phyloP scores from a whole-genome alignment of 2,329 filamentous ascomycete genomes.

The Ascochyta viciae-villosae region DNA sequence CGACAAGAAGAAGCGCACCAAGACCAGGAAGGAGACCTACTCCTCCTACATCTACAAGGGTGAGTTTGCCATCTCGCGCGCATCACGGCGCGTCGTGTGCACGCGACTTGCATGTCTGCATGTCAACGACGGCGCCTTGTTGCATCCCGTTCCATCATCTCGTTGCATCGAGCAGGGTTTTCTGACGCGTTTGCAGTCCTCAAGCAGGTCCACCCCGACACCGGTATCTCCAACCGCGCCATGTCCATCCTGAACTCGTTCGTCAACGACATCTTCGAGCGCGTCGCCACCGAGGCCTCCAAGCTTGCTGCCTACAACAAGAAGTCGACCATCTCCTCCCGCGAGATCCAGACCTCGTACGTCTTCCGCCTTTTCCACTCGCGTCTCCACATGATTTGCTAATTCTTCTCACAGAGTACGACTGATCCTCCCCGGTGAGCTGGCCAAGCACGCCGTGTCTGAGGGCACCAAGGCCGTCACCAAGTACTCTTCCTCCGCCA shows the following conservation, averaged over 20 bases:
- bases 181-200: conserved; percentile 69
- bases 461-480: conserved; percentile 99
- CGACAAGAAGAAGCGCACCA: conserved; percentile 99
- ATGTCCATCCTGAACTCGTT: conserved; percentile 99
- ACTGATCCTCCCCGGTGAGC: conserved; percentile 96
- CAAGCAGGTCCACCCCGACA: conserved; percentile 99
- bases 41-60: conserved; percentile 99
- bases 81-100: conserved; percentile 17
- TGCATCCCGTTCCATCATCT: conserved; percentile 51
- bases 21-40: conserved; percentile 99
- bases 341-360: conserved; percentile 97
- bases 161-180: conserved; percentile 14
- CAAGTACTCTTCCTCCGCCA: conserved; percentile 99
- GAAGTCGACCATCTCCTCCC: conserved; percentile 99
- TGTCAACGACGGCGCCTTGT: conserved; percentile 8
- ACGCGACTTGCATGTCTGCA: conserved; percentile 3
- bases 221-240: conserved; percentile 99
- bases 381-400: conserved; percentile 25
- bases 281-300: conserved; percentile 96
- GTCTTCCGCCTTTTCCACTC: conserved; percentile 38
- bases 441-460: conserved; percentile 99
- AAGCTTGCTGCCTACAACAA: conserved; percentile 99
- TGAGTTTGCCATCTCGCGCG: conserved; percentile 55
- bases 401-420: conserved; percentile 68
- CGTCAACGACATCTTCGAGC: conserved; percentile 99